phyloP scores from a whole-genome alignment of 2,329 filamentous ascomycete genomes.

The Clonostachys chloroleuca region DNA sequence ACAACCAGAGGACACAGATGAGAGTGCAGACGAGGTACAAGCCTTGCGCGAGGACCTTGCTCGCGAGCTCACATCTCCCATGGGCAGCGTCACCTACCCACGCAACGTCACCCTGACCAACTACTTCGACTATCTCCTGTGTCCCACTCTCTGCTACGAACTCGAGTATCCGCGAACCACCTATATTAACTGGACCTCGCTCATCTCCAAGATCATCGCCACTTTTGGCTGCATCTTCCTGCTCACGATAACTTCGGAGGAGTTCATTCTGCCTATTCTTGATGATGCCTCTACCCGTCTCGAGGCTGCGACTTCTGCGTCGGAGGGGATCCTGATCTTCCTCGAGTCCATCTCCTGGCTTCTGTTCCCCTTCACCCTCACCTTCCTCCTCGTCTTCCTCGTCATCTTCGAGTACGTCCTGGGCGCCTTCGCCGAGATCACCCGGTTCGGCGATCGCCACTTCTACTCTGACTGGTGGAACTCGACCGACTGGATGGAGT shows the following conservation, averaged over 20 bases:
- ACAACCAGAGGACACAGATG: slow-evolving; percentile 5
- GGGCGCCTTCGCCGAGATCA: slow-evolving; percentile 92
- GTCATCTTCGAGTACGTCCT: slow-evolving; percentile 98
- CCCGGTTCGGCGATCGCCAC: slow-evolving; percentile 85
- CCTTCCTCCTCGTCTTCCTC: slow-evolving; percentile 90
- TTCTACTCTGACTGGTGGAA: slow-evolving; percentile 84
- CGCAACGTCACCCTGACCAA: slow-evolving; percentile 80
- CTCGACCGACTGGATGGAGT: slow-evolving; percentile 88
- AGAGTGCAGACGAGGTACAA: slow-evolving; percentile 46
- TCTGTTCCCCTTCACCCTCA: slow-evolving; percentile 96
- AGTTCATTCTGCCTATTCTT: slow-evolving; percentile 91
- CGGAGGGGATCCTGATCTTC: slow-evolving; percentile 74
- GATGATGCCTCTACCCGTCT: slow-evolving; percentile 60
- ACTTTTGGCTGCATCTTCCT: slow-evolving; percentile 97
- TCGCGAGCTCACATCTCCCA: slow-evolving; percentile 83
- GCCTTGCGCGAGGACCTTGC: slow-evolving; percentile 83
- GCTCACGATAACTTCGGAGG: slow-evolving; percentile 84
- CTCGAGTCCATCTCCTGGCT: slow-evolving; percentile 87
- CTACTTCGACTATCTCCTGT: slow-evolving; percentile 82
- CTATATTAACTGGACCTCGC: slow-evolving; percentile 71
- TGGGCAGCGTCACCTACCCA: slow-evolving; percentile 87
- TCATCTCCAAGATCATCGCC: slow-evolving; percentile 81
- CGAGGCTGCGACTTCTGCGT: slow-evolving; percentile 34
- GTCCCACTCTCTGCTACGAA: slow-evolving; percentile 96
- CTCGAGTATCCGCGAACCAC: slow-evolving; percentile 85